Percentiles rank a stretch among this genome's conserved stretches.
Conservation (phyloP, 371 early-diverging fungal species). For the Haplosporangium sp. region DNA sequence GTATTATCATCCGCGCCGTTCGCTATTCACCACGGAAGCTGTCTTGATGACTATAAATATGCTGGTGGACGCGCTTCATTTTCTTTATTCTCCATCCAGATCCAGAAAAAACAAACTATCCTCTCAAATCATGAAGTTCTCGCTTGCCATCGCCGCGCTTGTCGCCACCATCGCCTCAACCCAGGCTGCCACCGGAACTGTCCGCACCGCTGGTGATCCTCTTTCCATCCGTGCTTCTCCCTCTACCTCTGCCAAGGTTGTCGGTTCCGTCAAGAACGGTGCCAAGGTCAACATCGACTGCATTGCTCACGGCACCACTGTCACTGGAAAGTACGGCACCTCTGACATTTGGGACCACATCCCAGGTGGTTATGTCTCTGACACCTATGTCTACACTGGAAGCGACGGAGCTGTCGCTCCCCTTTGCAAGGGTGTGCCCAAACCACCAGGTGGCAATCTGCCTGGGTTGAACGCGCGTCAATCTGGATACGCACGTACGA, state of each 20-base stretch:
- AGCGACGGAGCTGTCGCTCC: neutral
- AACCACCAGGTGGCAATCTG: neutral
- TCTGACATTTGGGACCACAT: neutral
- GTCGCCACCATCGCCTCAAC: constrained; percentile 10
- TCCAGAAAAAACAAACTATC: neutral
- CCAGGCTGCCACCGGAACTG: constrained; percentile 11
- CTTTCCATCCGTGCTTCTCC: constrained; percentile 9
- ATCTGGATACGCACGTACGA: neutral
- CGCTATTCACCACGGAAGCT: too few species aligned
- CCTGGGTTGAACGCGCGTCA: neutral
- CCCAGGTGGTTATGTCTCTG: neutral
- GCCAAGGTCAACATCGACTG: constrained; percentile 10
- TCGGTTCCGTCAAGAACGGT: constrained; percentile 13
- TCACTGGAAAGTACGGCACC: constrained; percentile 9
- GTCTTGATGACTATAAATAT: neutral
- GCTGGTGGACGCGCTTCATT: neutral
- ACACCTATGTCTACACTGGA: neutral
- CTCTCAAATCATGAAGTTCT: constrained; percentile 12
- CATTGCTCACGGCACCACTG: constrained; percentile 13
- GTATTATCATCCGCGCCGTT: too few species aligned
- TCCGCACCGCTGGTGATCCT: constrained; percentile 12
- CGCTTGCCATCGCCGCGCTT: constrained; percentile 6
- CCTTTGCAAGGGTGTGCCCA: neutral
- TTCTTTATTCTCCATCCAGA: neutral
- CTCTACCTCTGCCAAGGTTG: constrained; percentile 4